phyloP scores from a whole-genome alignment of 2,329 filamentous ascomycete species.

The Cytospora schulzeri region DNA sequence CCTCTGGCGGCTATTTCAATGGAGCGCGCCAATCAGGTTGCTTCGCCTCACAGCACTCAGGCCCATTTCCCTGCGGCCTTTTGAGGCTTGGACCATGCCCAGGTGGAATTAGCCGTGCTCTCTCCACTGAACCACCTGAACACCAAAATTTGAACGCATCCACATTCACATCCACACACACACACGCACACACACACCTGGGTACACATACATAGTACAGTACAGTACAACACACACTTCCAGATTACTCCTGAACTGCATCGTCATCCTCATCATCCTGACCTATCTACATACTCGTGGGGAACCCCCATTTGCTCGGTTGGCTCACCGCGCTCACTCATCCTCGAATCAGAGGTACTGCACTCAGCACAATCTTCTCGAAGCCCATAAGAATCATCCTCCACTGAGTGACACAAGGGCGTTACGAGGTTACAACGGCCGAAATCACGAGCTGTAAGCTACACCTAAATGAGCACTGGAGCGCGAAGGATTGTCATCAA shows the following conservation, averaged over 20 bases:
- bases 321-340: background rate
- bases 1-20: background rate
- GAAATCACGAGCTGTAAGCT: background rate
- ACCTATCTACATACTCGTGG: too few species aligned
- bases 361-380: background rate
- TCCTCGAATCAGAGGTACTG: background rate
- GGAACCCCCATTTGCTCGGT: background rate
- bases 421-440: background rate
- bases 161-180: background rate
- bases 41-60: background rate
- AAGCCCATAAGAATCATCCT: background rate
- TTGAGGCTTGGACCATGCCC: background rate
- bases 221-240: too few species aligned
- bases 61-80: background rate
- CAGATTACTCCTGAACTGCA: too few species aligned
- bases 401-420: background rate
- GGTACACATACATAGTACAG: too few species aligned
- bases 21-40: background rate
- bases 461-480: slow-evolving; percentile 7
- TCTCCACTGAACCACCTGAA: background rate
- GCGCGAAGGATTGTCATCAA: slow-evolving; percentile 18
- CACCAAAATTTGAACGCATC: background rate
- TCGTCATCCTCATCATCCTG: background rate
- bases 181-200: too few species aligned
- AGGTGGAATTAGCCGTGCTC: too few species aligned